phyloP scores from a whole-genome alignment of 140 eudicot species.

The Bidens hawaiensis region DNA sequence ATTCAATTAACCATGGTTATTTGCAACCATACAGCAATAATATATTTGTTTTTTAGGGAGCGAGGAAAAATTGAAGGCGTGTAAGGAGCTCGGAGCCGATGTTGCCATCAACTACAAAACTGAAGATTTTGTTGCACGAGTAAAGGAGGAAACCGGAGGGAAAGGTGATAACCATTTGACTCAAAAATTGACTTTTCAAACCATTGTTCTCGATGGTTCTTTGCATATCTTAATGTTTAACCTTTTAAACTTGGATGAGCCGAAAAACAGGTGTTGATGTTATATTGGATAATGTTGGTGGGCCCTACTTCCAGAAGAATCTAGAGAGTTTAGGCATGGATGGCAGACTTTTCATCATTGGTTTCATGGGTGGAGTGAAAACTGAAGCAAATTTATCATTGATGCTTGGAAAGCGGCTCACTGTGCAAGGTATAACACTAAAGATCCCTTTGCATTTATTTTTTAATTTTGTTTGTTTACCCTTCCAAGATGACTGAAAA shows the following conservation, averaged over 20 bases:
- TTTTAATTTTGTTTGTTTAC: neutral
- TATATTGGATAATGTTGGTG: slow-evolving; percentile 84
- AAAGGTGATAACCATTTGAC: slow-evolving; percentile 41
- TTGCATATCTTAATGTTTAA: slow-evolving; percentile 12
- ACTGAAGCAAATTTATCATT: slow-evolving; percentile 49
- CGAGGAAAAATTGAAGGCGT: slow-evolving; percentile 72
- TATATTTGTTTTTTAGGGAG: slow-evolving; percentile 46
- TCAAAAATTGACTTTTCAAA: too few species aligned
- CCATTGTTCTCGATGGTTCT: too few species aligned
- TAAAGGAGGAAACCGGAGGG: slow-evolving; percentile 96
- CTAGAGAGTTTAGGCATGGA: slow-evolving; percentile 72
- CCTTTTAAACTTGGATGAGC: slow-evolving; percentile 14
- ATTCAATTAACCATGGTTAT: slow-evolving; percentile 2
- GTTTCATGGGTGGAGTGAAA: slow-evolving; percentile 78
- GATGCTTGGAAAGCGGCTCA: slow-evolving; percentile 73
- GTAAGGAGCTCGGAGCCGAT: slow-evolving; percentile 97
- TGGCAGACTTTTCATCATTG: slow-evolving; percentile 96
- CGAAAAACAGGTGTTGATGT: slow-evolving; percentile 76
- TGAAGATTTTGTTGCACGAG: slow-evolving; percentile 92
- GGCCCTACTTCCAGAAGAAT: slow-evolving; percentile 69
- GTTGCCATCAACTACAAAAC: slow-evolving; percentile 91
- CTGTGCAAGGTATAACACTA: slow-evolving; percentile 84
- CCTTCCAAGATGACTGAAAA: neutral
- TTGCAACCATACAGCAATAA: neutral
- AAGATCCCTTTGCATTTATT: neutral